Conservation (phyloP, 1,284 basidiomycete species). For the Sporisorium sorghi region DNA sequence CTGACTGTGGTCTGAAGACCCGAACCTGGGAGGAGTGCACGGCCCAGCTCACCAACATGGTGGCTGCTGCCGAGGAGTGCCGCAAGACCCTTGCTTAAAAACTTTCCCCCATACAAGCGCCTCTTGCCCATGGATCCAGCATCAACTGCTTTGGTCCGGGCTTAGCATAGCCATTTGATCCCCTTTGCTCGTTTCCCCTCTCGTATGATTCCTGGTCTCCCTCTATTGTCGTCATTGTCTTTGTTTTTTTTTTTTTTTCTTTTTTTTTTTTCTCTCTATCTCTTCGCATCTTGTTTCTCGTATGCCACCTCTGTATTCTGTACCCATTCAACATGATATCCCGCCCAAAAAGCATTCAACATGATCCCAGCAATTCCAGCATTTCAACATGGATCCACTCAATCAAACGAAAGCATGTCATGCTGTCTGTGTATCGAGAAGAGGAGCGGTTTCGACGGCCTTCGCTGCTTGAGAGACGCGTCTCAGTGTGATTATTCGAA, state of each 20-base stretch:
- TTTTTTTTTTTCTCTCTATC: constrained; percentile 14
- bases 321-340: constrained; percentile 60
- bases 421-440: not conserved
- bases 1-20: constrained; percentile 76
- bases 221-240: constrained; percentile 34
- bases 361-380: constrained; percentile 46
- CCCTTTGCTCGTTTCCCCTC: constrained; percentile 11
- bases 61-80: constrained; percentile 81
- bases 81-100: constrained; percentile 73
- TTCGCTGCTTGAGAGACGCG: constrained; percentile 11
- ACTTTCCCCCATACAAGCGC: constrained; percentile 6
- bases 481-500: constrained; percentile 19
- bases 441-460: not conserved
- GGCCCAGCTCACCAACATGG: constrained; percentile 70
- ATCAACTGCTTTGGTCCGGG: constrained; percentile 41
- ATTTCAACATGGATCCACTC: constrained; percentile 44
- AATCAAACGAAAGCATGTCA: not conserved
- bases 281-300: constrained; percentile 23
- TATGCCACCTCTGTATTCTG: constrained; percentile 41
- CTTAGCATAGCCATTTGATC: constrained; percentile 5
- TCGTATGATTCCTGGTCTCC: constrained; percentile 28
- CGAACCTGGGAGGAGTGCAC: constrained; percentile 75
- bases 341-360: constrained; percentile 54
- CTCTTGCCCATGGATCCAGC: constrained; percentile 23
- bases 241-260: no score